phyloP scores from a whole-genome alignment of 306 rosid species.

The Ochetophila trinervis region DNA sequence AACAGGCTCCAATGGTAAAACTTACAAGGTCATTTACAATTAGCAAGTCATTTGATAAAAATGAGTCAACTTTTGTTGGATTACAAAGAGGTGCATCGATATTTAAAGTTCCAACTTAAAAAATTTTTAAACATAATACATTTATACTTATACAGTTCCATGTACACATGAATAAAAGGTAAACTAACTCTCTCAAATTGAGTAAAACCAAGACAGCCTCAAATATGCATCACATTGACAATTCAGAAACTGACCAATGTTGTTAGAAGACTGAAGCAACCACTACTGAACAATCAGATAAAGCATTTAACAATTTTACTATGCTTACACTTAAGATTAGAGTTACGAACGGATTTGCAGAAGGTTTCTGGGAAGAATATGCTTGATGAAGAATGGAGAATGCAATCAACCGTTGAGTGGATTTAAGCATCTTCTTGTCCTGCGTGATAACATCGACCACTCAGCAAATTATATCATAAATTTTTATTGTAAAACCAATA shows the following conservation, averaged over 20 bases:
- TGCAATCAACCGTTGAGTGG: constrained; percentile 64
- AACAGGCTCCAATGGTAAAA: not conserved
- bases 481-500: not conserved
- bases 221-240: not conserved
- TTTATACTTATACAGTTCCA: not conserved
- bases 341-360: constrained; percentile 73
- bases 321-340: constrained; percentile 62
- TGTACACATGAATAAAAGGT: not conserved
- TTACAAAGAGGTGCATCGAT: not conserved
- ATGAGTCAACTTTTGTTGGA: not conserved
- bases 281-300: not conserved
- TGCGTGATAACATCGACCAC: constrained; percentile 12
- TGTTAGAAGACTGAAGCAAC: not conserved
- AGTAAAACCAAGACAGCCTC: not conserved
- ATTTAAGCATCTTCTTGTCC: constrained; percentile 44
- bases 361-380: constrained; percentile 63
- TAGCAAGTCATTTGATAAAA: not conserved
- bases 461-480: not conserved
- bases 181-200: not conserved
- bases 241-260: not conserved
- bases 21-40: not conserved
- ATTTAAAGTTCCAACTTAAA: not conserved
- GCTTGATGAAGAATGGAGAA: constrained; percentile 69
- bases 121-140: not conserved
- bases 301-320: not conserved